Percentiles rank a stretch among this genome's conserved stretches.
Conservation (phyloP, 345 rosid species). For the Viola odorata region DNA sequence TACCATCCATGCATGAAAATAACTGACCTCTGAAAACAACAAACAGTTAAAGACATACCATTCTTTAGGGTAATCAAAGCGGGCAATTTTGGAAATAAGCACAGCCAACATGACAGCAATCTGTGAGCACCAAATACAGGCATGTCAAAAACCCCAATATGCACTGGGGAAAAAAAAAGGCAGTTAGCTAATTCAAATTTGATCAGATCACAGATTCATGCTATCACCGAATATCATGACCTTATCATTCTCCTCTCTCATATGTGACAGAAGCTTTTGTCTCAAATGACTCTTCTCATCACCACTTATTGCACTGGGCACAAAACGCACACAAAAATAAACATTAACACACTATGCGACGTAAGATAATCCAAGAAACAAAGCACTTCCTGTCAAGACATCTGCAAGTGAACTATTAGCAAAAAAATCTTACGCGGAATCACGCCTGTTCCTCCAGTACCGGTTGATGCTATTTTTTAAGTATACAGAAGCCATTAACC, state of each 20-base stretch:
- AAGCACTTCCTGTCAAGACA: not conserved
- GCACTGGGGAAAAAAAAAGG: not conserved
- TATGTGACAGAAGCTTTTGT: constrained; percentile 65
- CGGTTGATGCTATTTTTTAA: constrained; percentile 87
- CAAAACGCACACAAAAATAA: not conserved
- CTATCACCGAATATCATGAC: constrained; percentile 19
- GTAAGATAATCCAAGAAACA: not conserved
- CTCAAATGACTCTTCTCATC: constrained; percentile 80
- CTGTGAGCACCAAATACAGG: constrained; percentile 28
- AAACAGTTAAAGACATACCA: constrained; percentile 36
- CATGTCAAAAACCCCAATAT: not conserved
- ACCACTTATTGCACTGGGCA: constrained; percentile 70
- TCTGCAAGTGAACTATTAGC: not conserved
- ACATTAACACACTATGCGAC: not conserved
- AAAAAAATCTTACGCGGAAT: constrained; percentile 46
- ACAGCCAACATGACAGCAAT: constrained; percentile 82
- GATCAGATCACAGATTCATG: too few species aligned
- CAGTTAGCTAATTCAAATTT: too few species aligned
- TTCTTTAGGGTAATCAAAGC: constrained; percentile 93
- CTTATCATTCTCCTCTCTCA: constrained; percentile 84
- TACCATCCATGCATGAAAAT: not conserved
- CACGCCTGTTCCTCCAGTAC: constrained; percentile 84
- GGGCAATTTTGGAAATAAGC: constrained; percentile 84
- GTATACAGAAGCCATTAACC: constrained; percentile 90
- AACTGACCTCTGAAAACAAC: not conserved